Evolutionary conservation across 2,329 filamentous ascomycete species (phyloP).

Genomic region (Akanthomyces uredinophilus): DNA sequence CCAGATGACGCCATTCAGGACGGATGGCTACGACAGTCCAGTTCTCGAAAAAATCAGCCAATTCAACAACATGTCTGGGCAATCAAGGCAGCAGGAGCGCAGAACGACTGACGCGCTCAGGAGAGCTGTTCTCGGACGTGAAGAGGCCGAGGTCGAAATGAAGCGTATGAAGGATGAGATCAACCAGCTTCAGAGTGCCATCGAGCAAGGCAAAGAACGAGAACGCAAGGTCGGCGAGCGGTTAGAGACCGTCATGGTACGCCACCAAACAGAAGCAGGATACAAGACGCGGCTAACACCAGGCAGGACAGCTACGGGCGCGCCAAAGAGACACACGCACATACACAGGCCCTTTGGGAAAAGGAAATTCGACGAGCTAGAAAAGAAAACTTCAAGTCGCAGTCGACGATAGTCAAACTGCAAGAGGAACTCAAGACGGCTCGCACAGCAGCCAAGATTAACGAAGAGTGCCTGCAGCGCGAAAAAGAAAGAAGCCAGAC

Average conservation of each 20-base stretch:
- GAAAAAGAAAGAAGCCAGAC: constrained; percentile 58
- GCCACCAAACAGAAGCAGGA: constrained; percentile 24
- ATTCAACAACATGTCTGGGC: constrained; percentile 62
- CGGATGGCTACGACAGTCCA: constrained; percentile 49
- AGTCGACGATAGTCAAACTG: constrained; percentile 63
- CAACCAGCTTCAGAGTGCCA: constrained; percentile 47
- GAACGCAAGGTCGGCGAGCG: constrained; percentile 63
- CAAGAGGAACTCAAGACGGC: constrained; percentile 67
- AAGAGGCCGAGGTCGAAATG: constrained; percentile 67
- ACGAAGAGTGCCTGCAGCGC: constrained; percentile 55
- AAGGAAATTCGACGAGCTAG: constrained; percentile 65
- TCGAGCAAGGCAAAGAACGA: constrained; percentile 61
- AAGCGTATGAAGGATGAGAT: constrained; percentile 58
- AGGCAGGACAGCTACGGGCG: constrained; percentile 63
- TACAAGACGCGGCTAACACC: constrained; percentile 14
- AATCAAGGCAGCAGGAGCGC: constrained; percentile 57
- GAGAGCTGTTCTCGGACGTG: constrained; percentile 61
- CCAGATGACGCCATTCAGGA: constrained; percentile 31
- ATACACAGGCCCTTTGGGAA: constrained; percentile 64
- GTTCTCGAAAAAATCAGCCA: constrained; percentile 66
- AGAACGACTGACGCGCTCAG: constrained; percentile 62
- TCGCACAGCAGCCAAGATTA: constrained; percentile 47
- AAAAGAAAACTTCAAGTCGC: constrained; percentile 72
- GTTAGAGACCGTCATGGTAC: constrained; percentile 64
- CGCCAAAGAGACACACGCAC: constrained; percentile 63